These are phyloP conservation scores for Musa acuminata DNA, from an alignment of 176 grass and related monocot genomes.

Conservation along the genomic window DNA sequence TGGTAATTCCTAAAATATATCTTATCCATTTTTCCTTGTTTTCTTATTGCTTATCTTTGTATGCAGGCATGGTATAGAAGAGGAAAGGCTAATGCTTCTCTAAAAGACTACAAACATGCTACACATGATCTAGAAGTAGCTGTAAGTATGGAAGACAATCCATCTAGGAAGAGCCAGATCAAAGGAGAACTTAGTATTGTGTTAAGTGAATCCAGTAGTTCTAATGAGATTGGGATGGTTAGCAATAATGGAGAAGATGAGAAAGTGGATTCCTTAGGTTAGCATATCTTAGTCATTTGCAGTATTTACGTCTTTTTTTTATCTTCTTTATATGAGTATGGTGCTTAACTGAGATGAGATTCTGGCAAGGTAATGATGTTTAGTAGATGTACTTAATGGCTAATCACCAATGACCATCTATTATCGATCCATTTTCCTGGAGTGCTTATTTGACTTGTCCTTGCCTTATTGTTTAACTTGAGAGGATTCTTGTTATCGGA, in stretches of 20 bases:
- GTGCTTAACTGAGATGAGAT: neutral
- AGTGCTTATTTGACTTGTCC: neutral
- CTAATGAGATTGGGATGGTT: slow-evolving; percentile 23
- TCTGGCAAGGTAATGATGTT: neutral
- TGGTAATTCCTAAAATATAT: neutral
- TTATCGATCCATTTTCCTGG: neutral
- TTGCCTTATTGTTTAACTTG: neutral
- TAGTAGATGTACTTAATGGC: neutral
- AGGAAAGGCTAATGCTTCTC: slow-evolving; percentile 65
- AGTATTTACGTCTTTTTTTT: neutral
- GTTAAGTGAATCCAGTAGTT: slow-evolving; percentile 21
- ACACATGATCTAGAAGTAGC: slow-evolving; percentile 70
- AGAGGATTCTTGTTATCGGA: neutral
- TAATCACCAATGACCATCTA: neutral
- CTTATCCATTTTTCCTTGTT: neutral
- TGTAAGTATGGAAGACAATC: slow-evolving; percentile 45
- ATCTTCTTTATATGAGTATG: neutral
- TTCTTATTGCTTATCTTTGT: slow-evolving; percentile 14
- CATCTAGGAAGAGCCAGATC: slow-evolving; percentile 64
- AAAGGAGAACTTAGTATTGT: slow-evolving; percentile 50
- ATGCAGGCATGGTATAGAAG: slow-evolving; percentile 87
- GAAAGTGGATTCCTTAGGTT: slow-evolving; percentile 28
- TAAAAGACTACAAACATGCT: slow-evolving; percentile 53
- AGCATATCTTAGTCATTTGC: neutral
- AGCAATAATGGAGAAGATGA: slow-evolving; percentile 16